Conservation (phyloP, 257 asterid genomes). For the Solanum commersonii region DNA sequence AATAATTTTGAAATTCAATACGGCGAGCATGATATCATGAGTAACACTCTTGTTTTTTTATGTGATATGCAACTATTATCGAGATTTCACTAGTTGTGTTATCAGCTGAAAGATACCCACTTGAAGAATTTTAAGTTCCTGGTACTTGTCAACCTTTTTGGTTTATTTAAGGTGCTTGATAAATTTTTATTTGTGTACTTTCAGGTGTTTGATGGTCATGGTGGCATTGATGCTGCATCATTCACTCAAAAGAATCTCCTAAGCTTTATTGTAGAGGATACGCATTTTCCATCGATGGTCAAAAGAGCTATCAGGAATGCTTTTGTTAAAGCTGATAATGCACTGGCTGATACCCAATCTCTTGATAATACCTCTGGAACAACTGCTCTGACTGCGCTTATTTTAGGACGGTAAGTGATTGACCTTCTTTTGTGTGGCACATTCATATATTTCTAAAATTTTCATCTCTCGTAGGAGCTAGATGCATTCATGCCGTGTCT, state of each 20-base stretch:
- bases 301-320: slow-evolving; percentile 64
- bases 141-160: not conserved
- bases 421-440: not conserved
- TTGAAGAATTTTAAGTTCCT: not conserved
- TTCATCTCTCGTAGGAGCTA: not conserved
- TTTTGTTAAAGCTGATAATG: slow-evolving; percentile 59
- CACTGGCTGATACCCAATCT: slow-evolving; percentile 50
- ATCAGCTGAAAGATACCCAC: not conserved
- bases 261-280: slow-evolving; percentile 53
- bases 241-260: slow-evolving; percentile 61
- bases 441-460: not conserved
- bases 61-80: not conserved
- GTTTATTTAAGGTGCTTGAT: not conserved
- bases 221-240: slow-evolving; percentile 76
- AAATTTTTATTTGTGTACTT: not conserved
- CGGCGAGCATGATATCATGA: not conserved
- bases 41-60: not conserved
- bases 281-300: slow-evolving; percentile 45
- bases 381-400: slow-evolving; percentile 60
- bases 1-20: not conserved
- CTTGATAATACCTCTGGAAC: slow-evolving; percentile 68
- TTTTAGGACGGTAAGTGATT: slow-evolving; percentile 51
- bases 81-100: not conserved
- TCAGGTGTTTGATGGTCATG: slow-evolving; percentile 87
- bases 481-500: not conserved